Base-by-base conservation (phyloP, 768 basidiomycete genomes). In the Pleurotus djamor region DNA sequence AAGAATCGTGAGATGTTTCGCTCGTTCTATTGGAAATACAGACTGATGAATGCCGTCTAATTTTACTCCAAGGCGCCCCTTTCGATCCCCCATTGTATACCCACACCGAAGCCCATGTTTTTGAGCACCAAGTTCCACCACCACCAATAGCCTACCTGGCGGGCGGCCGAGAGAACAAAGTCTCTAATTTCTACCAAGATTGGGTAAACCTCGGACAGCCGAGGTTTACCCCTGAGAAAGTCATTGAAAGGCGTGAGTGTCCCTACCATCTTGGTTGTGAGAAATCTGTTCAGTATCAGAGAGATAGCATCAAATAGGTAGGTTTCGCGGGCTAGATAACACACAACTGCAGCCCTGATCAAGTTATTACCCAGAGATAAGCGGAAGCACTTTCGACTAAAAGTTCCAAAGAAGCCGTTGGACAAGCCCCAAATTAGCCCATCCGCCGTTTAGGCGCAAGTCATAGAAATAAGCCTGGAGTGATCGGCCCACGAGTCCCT, bases 141-240 rank as follows among this genome's bases (percentile, higher is more conserved):
- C 21, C 21, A 28, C 21, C 21, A 28, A 28, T 28, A 28, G 21
- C 21, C 21, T 28, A 28, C 21, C 21, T 28, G 21, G 21, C 21
- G 21, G 21, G 21, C 21, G 21, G 16, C 35, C 6, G n/a, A 32
- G 32, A 34, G 35, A 58, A 49, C 47, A 49, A 48, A 34, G 33
- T 58, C 16, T 16, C 34, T 35, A 48, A 35, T 32, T 38, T 5
- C 48, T 58, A 52, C 60, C 58, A 64, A 59, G 48, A 62, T 57
- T 49, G 71, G 69, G 62, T 63, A 68, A 71, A 72, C 62, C 64
- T 68, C 69, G 69, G 69, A 57, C 51, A 52, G 17, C 66, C 69
- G 66, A 68, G 60, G 61, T 68, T 72, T 70, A 66, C 57, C 67
- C 57, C 67, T 64, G 60, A 62, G 62, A 57, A 49, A 58, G 32